Evolutionary conservation across 768 basidiomycete species (phyloP), one percentile per base, ranked within the genome.

Genomic region (Leucosporidium scottii): DNA sequence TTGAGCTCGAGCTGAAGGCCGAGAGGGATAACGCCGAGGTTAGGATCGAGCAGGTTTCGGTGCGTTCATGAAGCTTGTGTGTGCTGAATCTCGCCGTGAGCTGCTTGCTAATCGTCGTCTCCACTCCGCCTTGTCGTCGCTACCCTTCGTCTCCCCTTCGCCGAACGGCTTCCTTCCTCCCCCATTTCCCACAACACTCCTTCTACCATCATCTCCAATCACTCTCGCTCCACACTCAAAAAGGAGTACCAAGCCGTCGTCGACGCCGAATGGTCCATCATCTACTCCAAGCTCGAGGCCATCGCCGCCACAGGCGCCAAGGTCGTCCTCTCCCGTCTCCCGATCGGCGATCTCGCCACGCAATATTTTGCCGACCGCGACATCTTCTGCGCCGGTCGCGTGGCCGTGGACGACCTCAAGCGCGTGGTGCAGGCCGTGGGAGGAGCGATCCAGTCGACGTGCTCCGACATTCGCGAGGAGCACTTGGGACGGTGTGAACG

Each of bases 11-110:
- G 79, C 83, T 99, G 73, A 99, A 99, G 80, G 96, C 96, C 0
- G 96, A 99, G 80, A 93, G 98, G 79, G 96, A 99, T 79, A 99
- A 99, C 73, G 96, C 96, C 4, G 96, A 99, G 79, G 91, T 99
- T 51, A 86, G 96, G 47, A 92, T 99, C 23, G 92, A 98, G 75
- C 88, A 89, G 21, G 94, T 99, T 30, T 88, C 92, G 23, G 77
- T 78, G 62, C 39, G 77, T 71, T 28, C 21, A 51, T 23, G 2
- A 18, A 3, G 8, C 3, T 8, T 51, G 6, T 51, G 7, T 51
- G 49, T 4, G 15, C 49, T 51, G 6, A 21, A 51, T 51, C 21
- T 13, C 18, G 28, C 34, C 30, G n/a, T 30, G 27, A 44, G 15
- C 39, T 44, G 10, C 15, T 17, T 13, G 39, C 39, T 44, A 13